These are phyloP conservation scores for Daldinia bambusicola DNA, from an alignment of 495 filamentous ascomycete genomes.

Conservation along the genomic window DNA sequence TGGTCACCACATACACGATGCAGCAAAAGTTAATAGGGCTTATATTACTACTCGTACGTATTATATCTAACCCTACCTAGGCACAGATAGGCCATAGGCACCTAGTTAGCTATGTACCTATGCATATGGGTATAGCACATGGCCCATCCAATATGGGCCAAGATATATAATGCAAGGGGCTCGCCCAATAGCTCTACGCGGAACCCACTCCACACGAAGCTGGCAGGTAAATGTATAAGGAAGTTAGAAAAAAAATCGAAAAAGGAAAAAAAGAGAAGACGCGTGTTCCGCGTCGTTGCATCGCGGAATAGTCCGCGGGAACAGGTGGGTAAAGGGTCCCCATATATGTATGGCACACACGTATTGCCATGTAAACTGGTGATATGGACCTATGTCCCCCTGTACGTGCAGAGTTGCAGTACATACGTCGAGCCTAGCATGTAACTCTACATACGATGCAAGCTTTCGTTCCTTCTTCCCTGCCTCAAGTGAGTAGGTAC, in stretches of 20 bases:
- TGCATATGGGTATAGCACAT: constrained; percentile 3
- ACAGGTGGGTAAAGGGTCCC: neutral
- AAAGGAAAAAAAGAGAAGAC: neutral
- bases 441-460: constrained; percentile 4
- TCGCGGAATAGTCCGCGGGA: neutral
- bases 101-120: neutral
- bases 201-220: constrained; percentile 20
- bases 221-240: neutral
- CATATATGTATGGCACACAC: constrained; percentile 6
- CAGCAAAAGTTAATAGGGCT: constrained; percentile 16
- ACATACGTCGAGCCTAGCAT: neutral
- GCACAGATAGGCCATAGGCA: neutral
- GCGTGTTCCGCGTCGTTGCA: constrained; percentile 16
- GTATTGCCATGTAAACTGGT: neutral
- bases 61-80: no score
- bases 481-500: no score
- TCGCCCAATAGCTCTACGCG: constrained; percentile 18
- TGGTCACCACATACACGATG: constrained; percentile 3
- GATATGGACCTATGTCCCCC: constrained; percentile 5
- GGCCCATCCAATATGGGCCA: constrained; percentile 9
- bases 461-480: neutral
- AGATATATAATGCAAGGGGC: constrained; percentile 24
- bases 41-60: constrained; percentile 14
- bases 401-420: constrained; percentile 5
- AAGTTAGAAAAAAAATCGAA: neutral